Evolutionary conservation across 73 alveolate species (phyloP).

Genomic region (Paramecium sexaurelia): DNA sequence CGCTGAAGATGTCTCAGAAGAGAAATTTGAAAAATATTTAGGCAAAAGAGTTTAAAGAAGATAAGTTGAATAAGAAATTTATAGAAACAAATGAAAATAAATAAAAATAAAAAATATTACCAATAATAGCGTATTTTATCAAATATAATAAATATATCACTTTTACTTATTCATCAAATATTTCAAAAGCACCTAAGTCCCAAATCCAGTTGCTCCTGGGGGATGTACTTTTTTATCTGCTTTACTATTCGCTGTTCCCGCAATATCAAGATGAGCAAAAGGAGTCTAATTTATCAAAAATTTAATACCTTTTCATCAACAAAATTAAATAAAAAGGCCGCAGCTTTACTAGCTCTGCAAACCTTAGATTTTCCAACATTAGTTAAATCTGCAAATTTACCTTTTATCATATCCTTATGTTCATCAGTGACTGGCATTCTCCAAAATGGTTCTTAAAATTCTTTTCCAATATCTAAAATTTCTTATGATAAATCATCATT

Average conservation of each 20-base stretch:
- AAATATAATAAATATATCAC: not conserved
- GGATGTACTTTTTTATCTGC: conserved; percentile 64
- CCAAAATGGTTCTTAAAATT: conserved; percentile 80
- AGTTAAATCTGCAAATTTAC: conserved; percentile 61
- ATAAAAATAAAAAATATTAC: not conserved
- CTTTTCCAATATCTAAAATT: conserved; percentile 73
- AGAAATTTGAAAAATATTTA: conserved; percentile 51
- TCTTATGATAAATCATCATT: conserved; percentile 72
- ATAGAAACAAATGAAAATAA: conserved; percentile 47
- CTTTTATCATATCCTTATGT: conserved; percentile 81
- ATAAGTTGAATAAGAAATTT: conserved; percentile 26
- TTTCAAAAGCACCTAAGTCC: conserved; percentile 70
- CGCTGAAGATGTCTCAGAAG: conserved; percentile 33
- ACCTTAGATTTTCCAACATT: conserved; percentile 75
- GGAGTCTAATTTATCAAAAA: conserved; percentile 55
- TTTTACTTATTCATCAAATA: not conserved
- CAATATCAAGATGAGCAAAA: conserved; percentile 95
- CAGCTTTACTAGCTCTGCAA: conserved; percentile 87
- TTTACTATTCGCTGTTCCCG: conserved; percentile 85
- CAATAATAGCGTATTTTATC: not conserved
- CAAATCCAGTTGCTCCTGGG: conserved; percentile 82
- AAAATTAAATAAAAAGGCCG: conserved; percentile 84
- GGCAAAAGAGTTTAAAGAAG: conserved; percentile 46
- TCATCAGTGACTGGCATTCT: conserved; percentile 84
- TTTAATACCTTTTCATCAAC: conserved; percentile 72